Conservation (phyloP, 257 asterid species). For the Jaltomata sinuosa region DNA sequence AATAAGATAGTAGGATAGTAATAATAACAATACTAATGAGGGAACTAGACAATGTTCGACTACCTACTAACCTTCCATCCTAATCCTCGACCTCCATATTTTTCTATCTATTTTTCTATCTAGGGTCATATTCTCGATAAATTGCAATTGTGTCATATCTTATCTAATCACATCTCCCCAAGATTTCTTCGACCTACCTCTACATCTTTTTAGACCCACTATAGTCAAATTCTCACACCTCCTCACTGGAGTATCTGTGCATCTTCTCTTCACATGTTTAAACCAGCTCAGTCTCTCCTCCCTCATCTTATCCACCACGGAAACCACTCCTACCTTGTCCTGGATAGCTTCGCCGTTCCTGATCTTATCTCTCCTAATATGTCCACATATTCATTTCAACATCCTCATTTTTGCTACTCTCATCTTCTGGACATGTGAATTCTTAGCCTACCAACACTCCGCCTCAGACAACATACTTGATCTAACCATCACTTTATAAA, state of each 20-base stretch:
- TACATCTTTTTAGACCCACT: neutral
- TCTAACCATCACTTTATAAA: neutral
- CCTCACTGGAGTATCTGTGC: neutral
- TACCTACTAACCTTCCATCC: neutral
- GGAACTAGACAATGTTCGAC: neutral
- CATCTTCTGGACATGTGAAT: neutral
- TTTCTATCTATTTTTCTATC: no score
- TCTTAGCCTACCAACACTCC: neutral
- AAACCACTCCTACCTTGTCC: neutral
- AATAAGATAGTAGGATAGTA: neutral
- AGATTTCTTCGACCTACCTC: neutral
- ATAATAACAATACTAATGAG: neutral
- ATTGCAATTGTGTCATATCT: neutral
- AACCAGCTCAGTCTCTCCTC: neutral
- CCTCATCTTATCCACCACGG: neutral
- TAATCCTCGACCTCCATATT: neutral
- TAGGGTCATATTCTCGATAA: neutral
- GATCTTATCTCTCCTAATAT: neutral
- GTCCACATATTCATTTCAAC: neutral
- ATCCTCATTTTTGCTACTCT: neutral
- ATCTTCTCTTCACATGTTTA: neutral
- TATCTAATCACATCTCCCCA: neutral
- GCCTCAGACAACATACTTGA: neutral
- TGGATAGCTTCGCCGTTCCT: neutral
- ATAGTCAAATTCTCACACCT: neutral